A percentile compares a stretch with the other conserved stretches of the same genome.
These are phyloP conservation scores for Pistacia atlantica DNA, from an alignment of 345 rosid genomes.

Conservation along the genomic window DNA sequence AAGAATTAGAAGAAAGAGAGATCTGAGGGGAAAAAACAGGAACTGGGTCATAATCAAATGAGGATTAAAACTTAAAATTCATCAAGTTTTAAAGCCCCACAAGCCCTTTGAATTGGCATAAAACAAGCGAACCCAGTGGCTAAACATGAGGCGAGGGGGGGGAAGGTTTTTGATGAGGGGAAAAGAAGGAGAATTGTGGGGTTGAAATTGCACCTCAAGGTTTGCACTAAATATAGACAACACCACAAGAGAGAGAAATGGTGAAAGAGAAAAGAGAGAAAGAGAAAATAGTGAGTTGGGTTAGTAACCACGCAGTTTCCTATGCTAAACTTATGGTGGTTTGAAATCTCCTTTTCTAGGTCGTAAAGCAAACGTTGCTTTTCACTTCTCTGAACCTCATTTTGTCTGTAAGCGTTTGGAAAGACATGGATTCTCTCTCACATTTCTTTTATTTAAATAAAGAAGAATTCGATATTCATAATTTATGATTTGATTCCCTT, in stretches of 20 bases:
- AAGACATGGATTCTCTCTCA: conserved; percentile 60
- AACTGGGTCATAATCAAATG: conserved; percentile 31
- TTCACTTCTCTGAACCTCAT: conserved; percentile 72
- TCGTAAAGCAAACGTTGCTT: conserved; percentile 71
- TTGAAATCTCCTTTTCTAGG: conserved; percentile 77
- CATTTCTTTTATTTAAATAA: not conserved
- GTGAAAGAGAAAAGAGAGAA: not conserved
- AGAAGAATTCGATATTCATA: not conserved
- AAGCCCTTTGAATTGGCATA: conserved; percentile 48
- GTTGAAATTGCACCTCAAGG: conserved; percentile 32
- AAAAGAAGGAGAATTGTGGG: conserved; percentile 56
- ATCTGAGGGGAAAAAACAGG: conserved; percentile 17
- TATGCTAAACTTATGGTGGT: conserved; percentile 49
- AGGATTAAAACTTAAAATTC: conserved; percentile 24
- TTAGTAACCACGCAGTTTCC: conserved; percentile 51
- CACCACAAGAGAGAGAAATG: conserved; percentile 19
- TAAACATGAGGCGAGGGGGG: conserved; percentile 24
- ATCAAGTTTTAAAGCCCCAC: conserved; percentile 33
- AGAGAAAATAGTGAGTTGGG: conserved; percentile 28
- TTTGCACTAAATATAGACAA: conserved; percentile 64
- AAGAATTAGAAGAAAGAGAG: conserved; percentile 26
- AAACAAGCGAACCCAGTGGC: conserved; percentile 44
- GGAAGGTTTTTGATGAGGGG: conserved; percentile 40
- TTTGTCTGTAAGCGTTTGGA: conserved; percentile 77
- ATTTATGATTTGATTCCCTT: not conserved